Evolutionary conservation across 2,329 filamentous ascomycete species (phyloP).

Genomic region (Botrytis sinoallii): DNA sequence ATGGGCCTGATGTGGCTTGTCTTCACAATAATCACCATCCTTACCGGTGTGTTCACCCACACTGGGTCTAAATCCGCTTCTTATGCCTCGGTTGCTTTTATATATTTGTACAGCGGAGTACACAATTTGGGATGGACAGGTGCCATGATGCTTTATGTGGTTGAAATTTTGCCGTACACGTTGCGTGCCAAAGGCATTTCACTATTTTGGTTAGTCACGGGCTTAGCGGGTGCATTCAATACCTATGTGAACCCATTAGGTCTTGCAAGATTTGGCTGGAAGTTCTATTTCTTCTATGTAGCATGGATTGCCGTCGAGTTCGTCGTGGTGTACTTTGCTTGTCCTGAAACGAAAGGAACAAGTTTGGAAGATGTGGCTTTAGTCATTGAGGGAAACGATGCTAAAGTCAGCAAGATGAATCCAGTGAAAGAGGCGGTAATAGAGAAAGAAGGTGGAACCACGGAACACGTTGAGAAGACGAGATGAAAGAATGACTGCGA

Average conservation of each 20-base stretch:
- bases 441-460: conserved; percentile 21
- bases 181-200: conserved; percentile 41
- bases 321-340: conserved; percentile 58
- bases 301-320: conserved; percentile 58
- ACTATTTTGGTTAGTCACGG: conserved; percentile 43
- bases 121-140: conserved; percentile 54
- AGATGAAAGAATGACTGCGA: background rate
- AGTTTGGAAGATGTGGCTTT: conserved; percentile 41
- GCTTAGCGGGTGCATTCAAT: conserved; percentile 37
- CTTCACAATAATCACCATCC: conserved; percentile 35
- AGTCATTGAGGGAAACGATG: conserved; percentile 65
- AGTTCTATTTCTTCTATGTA: conserved; percentile 42
- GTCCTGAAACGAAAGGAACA: conserved; percentile 27
- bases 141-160: conserved; percentile 44
- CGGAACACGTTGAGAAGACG: conserved; percentile 19
- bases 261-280: conserved; percentile 40
- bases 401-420: conserved; percentile 31
- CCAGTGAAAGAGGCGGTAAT: conserved; percentile 16
- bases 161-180: conserved; percentile 43
- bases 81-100: conserved; percentile 39
- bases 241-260: conserved; percentile 46
- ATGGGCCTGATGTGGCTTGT: conserved; percentile 35
- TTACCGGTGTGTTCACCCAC: conserved; percentile 25
- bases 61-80: conserved; percentile 30
- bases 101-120: conserved; percentile 46